These are phyloP conservation scores for Dioscorea alata DNA, from an alignment of 106 monocot genomes.

Conservation along the genomic window DNA sequence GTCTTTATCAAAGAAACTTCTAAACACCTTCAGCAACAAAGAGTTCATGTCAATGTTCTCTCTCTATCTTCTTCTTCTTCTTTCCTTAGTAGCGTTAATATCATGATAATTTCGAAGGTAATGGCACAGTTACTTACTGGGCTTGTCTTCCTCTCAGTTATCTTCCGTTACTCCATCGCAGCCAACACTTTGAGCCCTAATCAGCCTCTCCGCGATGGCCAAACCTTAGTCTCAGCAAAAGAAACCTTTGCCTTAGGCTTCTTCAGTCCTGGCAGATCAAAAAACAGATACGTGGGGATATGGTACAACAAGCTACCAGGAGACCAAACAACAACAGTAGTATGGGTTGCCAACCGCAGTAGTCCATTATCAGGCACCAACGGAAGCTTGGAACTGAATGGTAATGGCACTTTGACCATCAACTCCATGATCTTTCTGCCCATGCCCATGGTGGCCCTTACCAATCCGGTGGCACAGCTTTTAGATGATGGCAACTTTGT, in stretches of 20 bases:
- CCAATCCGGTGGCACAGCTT: constrained; percentile 3
- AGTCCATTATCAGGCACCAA: constrained; percentile 6
- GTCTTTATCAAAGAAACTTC: no score
- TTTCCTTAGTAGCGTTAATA: no score
- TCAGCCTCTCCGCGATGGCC: constrained; percentile 5
- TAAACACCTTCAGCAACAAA: no score
- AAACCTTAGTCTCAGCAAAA: constrained; percentile 16
- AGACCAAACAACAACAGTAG: constrained; percentile 1
- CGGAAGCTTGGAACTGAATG: constrained; percentile 8
- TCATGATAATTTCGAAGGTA: no score
- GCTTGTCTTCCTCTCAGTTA: not conserved
- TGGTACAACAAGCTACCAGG: constrained; percentile 27
- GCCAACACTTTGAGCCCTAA: not conserved
- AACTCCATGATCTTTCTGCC: not conserved
- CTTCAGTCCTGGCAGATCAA: constrained; percentile 19
- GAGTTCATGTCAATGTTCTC: no score
- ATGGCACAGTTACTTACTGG: no score
- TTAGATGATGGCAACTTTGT: constrained; percentile 31
- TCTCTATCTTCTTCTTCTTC: no score
- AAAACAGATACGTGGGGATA: constrained; percentile 20
- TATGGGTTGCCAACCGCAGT: constrained; percentile 50
- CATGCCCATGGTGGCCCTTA: constrained; percentile 3
- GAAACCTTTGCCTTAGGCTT: constrained; percentile 21
- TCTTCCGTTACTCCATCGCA: not conserved
- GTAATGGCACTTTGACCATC: not conserved